Evolutionary conservation across 2,329 filamentous ascomycete species (phyloP).

Genomic region (Ceratocystis ficicola): DNA sequence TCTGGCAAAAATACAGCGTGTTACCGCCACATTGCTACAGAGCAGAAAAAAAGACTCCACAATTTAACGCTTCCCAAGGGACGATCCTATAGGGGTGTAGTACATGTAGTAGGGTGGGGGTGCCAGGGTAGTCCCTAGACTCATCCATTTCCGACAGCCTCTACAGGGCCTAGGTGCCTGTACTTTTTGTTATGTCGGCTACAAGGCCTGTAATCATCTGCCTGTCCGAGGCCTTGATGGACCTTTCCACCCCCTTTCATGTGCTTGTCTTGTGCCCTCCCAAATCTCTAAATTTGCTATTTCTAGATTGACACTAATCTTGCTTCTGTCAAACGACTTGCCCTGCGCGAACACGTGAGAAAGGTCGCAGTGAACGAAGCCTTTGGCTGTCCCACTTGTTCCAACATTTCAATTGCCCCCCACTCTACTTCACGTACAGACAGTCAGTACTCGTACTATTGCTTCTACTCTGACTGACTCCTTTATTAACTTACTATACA

Average conservation of each 20-base stretch:
- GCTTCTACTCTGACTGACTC: not conserved
- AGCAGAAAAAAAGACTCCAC: not conserved
- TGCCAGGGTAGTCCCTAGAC: not conserved
- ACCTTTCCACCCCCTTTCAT: not conserved
- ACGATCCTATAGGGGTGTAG: slow-evolving; percentile 2
- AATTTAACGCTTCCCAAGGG: slow-evolving; percentile 5
- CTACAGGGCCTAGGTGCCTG: not conserved
- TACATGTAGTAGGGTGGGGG: not conserved
- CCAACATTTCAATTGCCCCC: not conserved
- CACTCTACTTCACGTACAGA: no score
- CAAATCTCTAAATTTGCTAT: not conserved
- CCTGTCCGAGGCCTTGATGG: not conserved
- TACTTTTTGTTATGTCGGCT: no score
- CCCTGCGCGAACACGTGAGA: slow-evolving; percentile 2
- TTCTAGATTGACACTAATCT: not conserved
- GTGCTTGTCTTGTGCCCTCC: not conserved
- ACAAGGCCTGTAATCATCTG: not conserved
- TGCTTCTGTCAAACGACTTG: not conserved
- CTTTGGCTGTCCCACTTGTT: not conserved
- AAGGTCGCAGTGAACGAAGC: slow-evolving; percentile 4
- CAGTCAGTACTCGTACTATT: not conserved
- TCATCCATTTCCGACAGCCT: no score
- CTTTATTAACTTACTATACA: no score
- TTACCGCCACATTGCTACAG: not conserved
- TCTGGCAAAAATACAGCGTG: not conserved